Conservation (phyloP, 2,329 filamentous ascomycete genomes). For the Paecilomyces niveus region DNA sequence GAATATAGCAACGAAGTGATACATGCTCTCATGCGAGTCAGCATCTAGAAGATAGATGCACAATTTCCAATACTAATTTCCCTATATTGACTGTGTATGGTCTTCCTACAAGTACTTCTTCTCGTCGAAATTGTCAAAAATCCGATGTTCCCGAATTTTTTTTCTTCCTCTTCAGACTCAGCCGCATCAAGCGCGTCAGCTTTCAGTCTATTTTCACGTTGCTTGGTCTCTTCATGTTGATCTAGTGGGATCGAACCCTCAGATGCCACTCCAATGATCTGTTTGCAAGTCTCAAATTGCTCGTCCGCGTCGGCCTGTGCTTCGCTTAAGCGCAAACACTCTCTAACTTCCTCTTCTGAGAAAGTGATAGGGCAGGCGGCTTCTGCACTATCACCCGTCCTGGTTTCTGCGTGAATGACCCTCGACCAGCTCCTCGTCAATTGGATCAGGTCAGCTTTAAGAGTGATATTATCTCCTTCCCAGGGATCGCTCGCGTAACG, state of each 20-base stretch:
- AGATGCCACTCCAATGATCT: constrained; percentile 5
- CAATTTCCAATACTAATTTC: too few species aligned
- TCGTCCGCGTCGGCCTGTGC: background rate
- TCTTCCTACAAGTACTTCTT: background rate
- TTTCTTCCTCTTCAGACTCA: background rate
- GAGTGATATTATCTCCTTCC: constrained; percentile 20
- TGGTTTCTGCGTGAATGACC: background rate
- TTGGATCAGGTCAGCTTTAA: constrained; percentile 18
- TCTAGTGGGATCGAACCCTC: constrained; percentile 7
- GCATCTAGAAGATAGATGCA: too few species aligned
- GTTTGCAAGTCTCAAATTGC: background rate
- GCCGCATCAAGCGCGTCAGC: background rate
- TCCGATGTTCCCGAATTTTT: background rate
- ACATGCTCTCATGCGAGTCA: too few species aligned
- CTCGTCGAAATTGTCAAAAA: background rate
- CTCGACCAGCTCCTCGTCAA: constrained; percentile 14
- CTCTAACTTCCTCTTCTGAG: background rate
- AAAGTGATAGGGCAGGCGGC: background rate
- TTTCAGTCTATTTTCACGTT: background rate
- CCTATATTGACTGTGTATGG: too few species aligned
- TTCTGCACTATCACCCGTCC: background rate
- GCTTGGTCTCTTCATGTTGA: background rate
- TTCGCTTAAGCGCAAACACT: background rate
- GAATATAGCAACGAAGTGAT: too few species aligned
- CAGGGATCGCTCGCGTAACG: constrained; percentile 15